Conservation (phyloP, 176 grass and related monocot genomes). For the Chrysopogon serrulatus region DNA sequence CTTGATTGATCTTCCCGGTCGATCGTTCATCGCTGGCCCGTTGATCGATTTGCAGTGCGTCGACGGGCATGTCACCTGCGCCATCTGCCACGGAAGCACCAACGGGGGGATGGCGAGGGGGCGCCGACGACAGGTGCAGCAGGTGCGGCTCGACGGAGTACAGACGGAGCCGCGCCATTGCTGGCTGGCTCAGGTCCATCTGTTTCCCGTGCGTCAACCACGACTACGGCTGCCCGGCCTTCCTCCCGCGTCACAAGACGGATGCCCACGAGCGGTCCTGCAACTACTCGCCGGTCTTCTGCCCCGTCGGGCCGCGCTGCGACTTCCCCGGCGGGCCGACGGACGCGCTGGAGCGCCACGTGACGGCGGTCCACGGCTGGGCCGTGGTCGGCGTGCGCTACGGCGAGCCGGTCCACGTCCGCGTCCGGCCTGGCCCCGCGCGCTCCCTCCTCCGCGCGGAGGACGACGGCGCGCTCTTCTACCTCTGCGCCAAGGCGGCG, state of each 20-base stretch:
- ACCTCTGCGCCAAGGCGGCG: background rate
- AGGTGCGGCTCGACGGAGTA: background rate
- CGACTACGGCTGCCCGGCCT: background rate
- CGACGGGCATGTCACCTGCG: conserved; percentile 1
- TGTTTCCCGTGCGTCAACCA: background rate
- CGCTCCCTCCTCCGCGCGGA: background rate
- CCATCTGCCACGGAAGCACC: background rate
- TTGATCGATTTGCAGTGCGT: conserved; percentile 3
- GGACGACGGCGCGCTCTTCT: background rate
- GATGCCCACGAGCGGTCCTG: background rate
- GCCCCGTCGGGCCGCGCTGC: background rate
- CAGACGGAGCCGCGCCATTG: background rate
- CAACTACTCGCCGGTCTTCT: conserved; percentile 13
- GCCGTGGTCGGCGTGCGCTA: background rate
- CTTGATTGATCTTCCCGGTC: background rate
- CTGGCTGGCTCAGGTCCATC: background rate
- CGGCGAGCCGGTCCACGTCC: background rate
- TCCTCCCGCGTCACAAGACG: background rate
- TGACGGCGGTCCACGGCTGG: background rate
- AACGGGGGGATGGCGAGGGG: too few species aligned
- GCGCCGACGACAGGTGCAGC: background rate
- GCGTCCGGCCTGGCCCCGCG: background rate
- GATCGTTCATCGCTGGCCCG: background rate
- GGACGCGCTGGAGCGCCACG: background rate
- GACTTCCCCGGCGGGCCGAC: background rate